Evolutionary conservation across 164 flowering plant genomes (phyloP).

Genomic region (Echeveria elegans): DNA sequence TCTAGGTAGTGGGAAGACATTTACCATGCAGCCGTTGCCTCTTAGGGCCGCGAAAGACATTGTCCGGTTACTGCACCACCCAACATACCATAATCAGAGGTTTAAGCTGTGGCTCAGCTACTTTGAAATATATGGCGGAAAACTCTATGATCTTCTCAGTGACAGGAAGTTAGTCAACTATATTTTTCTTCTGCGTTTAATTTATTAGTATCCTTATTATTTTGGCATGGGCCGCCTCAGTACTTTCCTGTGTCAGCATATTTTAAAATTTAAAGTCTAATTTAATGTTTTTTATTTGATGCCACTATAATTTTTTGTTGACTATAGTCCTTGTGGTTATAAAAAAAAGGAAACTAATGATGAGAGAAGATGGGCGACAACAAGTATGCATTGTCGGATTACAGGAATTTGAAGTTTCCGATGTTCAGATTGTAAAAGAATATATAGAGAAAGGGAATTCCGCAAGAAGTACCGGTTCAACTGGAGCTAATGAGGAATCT

Average conservation of each 20-base stretch:
- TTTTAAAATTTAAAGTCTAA: neutral
- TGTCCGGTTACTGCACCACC: slow-evolving; percentile 80
- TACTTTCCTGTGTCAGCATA: too few relatives aligned
- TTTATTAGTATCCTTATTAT: neutral
- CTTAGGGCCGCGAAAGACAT: slow-evolving; percentile 87
- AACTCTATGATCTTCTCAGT: slow-evolving; percentile 92
- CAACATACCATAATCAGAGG: slow-evolving; percentile 72
- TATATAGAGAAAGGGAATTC: slow-evolving; percentile 93
- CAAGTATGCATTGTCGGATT: slow-evolving; percentile 99
- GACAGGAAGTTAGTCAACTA: slow-evolving; percentile 66
- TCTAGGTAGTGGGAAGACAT: slow-evolving; percentile 99
- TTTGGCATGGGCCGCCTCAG: too few relatives aligned
- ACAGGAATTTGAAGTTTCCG: slow-evolving; percentile 96
- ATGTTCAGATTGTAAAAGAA: slow-evolving; percentile 92
- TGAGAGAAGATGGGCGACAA: slow-evolving; percentile 99
- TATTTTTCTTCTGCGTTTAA: neutral
- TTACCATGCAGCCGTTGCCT: slow-evolving; percentile 96
- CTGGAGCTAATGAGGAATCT: slow-evolving; percentile 99
- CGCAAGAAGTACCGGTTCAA: slow-evolving; percentile 93
- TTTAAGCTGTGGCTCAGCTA: slow-evolving; percentile 94
- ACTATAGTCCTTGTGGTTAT: slow-evolving; percentile 14
- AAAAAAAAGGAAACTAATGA: slow-evolving; percentile 67
- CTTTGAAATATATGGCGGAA: slow-evolving; percentile 99
- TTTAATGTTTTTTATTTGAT: neutral
- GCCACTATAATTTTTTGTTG: neutral